Evolutionary conservation across 768 basidiomycete genomes (phyloP).

Genomic region (Austroboletus eburneus): DNA sequence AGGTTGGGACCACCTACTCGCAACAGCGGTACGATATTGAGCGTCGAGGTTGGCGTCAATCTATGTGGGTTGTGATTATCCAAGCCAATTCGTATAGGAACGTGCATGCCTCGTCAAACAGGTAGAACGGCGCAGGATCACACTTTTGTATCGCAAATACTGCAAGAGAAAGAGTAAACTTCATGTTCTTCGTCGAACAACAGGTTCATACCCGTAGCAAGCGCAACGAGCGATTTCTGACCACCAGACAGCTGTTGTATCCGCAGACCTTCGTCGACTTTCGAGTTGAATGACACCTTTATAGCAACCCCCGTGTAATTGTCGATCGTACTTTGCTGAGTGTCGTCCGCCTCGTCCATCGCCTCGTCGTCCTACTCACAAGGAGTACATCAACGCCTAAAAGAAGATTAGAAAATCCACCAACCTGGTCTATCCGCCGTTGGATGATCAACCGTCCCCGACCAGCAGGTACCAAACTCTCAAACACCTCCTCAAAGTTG

Average conservation of each 20-base stretch:
- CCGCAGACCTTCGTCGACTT: conserved; percentile 91
- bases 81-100: not conserved
- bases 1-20: conserved; percentile 50
- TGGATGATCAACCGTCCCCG: conserved; percentile 91
- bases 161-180: conserved; percentile 28
- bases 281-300: conserved; percentile 92
- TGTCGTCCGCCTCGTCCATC: conserved; percentile 69
- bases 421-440: conserved; percentile 78
- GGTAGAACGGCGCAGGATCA: conserved; percentile 97
- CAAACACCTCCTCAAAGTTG: conserved; percentile 97
- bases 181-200: not conserved
- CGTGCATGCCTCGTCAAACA: conserved; percentile 83
- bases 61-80: conserved; percentile 31
- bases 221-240: conserved; percentile 94
- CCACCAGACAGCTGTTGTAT: conserved; percentile 98
- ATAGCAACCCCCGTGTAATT: conserved; percentile 97
- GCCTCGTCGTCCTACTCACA: conserved; percentile 67
- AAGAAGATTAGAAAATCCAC: too few relatives aligned
- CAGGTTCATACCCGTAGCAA: conserved; percentile 69
- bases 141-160: conserved; percentile 99
- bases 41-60: conserved; percentile 98
- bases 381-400: too few relatives aligned
- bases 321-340: conserved; percentile 74
- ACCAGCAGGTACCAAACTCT: conserved; percentile 92
- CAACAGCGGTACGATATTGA: conserved; percentile 95